A percentile compares a stretch with the other conserved stretches of the same genome.
phyloP scores from a whole-genome alignment of 108 stramenopile species.

The Cyclotella cryptica region DNA sequence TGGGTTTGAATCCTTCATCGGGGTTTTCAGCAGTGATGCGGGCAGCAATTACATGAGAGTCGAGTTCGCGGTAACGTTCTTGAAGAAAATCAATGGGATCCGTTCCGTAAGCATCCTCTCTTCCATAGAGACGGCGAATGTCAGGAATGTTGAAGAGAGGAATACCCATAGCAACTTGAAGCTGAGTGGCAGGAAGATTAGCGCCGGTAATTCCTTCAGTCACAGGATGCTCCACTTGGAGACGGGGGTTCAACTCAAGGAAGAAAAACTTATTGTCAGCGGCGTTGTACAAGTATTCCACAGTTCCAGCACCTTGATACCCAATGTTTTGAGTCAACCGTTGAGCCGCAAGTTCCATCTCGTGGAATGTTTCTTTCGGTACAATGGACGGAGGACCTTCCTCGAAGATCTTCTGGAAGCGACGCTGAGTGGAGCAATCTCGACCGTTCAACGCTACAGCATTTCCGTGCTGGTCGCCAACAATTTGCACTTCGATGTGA shows the following conservation, averaged over 20 bases:
- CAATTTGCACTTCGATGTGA: constrained; percentile 99
- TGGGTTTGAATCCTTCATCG: constrained; percentile 99
- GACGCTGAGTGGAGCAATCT: constrained; percentile 98
- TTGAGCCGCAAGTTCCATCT: constrained; percentile 96
- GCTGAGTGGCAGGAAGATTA: constrained; percentile 94
- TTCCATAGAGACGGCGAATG: constrained; percentile 88
- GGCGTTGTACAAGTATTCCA: constrained; percentile 98
- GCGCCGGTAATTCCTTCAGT: constrained; percentile 92
- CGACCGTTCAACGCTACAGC: constrained; percentile 96
- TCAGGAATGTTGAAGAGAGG: constrained; percentile 94
- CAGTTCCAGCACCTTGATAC: constrained; percentile 98
- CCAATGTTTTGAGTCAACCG: constrained; percentile 95
- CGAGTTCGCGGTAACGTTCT: constrained; percentile 84
- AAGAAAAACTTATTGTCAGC: constrained; percentile 94
- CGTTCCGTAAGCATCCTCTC: constrained; percentile 72
- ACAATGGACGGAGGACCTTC: constrained; percentile 95
- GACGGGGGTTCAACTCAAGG: constrained; percentile 98
- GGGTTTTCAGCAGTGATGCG: constrained; percentile 99
- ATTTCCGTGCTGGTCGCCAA: constrained; percentile 97
- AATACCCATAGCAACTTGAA: constrained; percentile 99
- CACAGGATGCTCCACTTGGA: constrained; percentile 98
- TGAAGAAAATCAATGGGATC: constrained; percentile 93
- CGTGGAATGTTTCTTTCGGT: constrained; percentile 84
- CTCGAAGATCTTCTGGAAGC: constrained; percentile 99
- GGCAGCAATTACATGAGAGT: constrained; percentile 96